phyloP scores from a whole-genome alignment of 1,284 basidiomycete species.

The Testicularia cyperi region DNA sequence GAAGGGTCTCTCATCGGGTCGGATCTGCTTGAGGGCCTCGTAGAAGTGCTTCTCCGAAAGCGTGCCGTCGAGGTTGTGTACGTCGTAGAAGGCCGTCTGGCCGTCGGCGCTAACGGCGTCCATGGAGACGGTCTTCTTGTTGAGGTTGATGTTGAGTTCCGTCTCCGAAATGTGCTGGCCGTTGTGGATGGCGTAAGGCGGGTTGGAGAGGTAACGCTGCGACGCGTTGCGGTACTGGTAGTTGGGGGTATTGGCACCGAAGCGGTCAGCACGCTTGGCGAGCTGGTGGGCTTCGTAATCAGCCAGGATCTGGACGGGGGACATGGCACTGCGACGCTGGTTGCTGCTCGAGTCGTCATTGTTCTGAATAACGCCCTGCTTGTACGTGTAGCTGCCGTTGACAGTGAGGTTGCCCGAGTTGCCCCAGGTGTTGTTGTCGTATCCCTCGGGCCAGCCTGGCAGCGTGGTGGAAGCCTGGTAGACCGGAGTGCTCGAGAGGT shows the following conservation, averaged over 20 bases:
- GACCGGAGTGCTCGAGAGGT: conserved; percentile 53
- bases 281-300: no score
- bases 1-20: conserved; percentile 43
- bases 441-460: conserved; percentile 63
- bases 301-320: no score
- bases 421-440: conserved; percentile 68
- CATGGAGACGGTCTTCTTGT: conserved; percentile 42
- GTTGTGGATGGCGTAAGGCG: conserved; percentile 72
- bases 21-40: conserved; percentile 22
- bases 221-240: conserved; percentile 28
- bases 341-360: conserved; percentile 6
- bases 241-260: conserved; percentile 14
- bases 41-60: conserved; percentile 29
- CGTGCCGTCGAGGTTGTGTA: conserved; percentile 52
- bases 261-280: conserved; percentile 7
- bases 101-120: conserved; percentile 61
- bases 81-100: conserved; percentile 49
- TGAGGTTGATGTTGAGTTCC: conserved; percentile 63
- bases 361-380: conserved; percentile 18
- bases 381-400: conserved; percentile 63
- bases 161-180: conserved; percentile 63
- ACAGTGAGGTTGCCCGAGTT: conserved; percentile 72
- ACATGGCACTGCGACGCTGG: not conserved
- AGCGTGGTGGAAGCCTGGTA: conserved; percentile 36
- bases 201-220: conserved; percentile 38